Percentiles rank a stretch among this genome's conserved stretches.
These are phyloP conservation scores for Ophiocordyceps polyrhachis-furcata DNA, from an alignment of 2,329 filamentous ascomycete genomes.

Conservation along the genomic window DNA sequence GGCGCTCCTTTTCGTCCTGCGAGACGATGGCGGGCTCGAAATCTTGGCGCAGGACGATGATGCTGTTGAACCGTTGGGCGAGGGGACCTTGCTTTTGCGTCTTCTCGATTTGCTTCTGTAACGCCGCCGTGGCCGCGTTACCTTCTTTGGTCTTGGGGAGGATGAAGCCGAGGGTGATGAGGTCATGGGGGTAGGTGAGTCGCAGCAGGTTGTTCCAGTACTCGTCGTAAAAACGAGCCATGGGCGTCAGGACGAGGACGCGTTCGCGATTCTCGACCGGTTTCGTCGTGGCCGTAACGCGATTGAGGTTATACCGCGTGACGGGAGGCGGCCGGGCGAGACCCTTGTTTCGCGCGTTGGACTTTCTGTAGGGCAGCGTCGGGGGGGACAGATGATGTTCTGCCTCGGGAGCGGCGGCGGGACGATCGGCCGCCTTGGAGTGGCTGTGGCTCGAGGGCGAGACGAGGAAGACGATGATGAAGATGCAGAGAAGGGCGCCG, in stretches of 20 bases:
- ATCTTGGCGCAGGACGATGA: conserved; percentile 90
- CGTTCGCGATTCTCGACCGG: conserved; percentile 67
- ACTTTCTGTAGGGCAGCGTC: conserved; percentile 24
- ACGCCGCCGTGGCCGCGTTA: conserved; percentile 61
- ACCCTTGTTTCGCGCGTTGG: conserved; percentile 12
- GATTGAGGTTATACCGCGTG: conserved; percentile 85
- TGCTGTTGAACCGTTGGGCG: conserved; percentile 70
- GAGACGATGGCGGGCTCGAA: conserved; percentile 66
- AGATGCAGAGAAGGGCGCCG: conserved; percentile 51
- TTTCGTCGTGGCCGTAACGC: conserved; percentile 63
- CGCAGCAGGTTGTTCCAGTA: conserved; percentile 90
- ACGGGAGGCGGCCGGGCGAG: conserved; percentile 53
- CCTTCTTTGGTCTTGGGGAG: conserved; percentile 86
- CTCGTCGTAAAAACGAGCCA: conserved; percentile 79
- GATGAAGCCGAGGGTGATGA: conserved; percentile 92
- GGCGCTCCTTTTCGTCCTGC: conserved; percentile 74
- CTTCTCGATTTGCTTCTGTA: conserved; percentile 71
- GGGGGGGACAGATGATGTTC: conserved; percentile 25
- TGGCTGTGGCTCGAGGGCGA: conserved; percentile 25
- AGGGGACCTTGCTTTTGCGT: conserved; percentile 64
- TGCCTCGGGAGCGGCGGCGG: conserved; percentile 24
- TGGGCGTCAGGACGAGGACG: conserved; percentile 78
- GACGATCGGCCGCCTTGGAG: conserved; percentile 21
- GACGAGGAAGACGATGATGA: conserved; percentile 47
- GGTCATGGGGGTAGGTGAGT: conserved; percentile 76